These are phyloP conservation scores for Cupressus sempervirens DNA, from an alignment of 75 land plant genomes.

Conservation along the genomic window DNA sequence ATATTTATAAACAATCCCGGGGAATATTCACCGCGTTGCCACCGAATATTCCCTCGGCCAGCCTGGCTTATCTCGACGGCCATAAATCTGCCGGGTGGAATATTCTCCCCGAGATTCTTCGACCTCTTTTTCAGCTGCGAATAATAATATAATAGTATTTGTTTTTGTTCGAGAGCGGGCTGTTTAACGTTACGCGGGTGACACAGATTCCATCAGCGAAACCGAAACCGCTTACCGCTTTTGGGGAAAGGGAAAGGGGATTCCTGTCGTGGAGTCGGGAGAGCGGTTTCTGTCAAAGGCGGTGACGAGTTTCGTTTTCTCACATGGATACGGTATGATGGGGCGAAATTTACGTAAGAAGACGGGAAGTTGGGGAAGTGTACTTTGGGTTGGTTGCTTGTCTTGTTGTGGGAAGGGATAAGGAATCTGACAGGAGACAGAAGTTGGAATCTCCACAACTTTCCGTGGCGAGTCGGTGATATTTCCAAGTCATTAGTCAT, in stretches of 20 bases:
- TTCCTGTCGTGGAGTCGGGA: not conserved
- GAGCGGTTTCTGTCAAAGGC: not conserved
- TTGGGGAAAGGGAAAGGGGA: not conserved
- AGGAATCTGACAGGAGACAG: conserved; percentile 4
- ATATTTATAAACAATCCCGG: not conserved
- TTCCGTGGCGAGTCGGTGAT: conserved; percentile 15
- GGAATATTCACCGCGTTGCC: conserved; percentile 1
- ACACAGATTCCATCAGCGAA: not conserved
- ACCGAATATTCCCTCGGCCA: not conserved
- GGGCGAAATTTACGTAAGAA: not conserved
- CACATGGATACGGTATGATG: not conserved
- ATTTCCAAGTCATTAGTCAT: not conserved
- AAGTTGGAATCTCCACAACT: conserved; percentile 6
- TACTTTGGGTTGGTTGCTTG: not conserved
- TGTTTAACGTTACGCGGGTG: not conserved
- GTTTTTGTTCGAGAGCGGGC: no score
- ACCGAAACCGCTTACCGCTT: not conserved
- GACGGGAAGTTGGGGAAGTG: not conserved
- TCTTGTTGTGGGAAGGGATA: not conserved
- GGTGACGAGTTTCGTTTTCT: conserved; percentile 2
- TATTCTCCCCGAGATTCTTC: not conserved
- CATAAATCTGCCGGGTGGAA: not conserved
- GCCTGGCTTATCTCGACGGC: not conserved
- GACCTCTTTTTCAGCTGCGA: no score
- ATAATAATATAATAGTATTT: no score